Evolutionary conservation across 139 green algal species (phyloP), one percentile per base, ranked within the genome.

Genomic region (Chlamydomonas eustigma): DNA sequence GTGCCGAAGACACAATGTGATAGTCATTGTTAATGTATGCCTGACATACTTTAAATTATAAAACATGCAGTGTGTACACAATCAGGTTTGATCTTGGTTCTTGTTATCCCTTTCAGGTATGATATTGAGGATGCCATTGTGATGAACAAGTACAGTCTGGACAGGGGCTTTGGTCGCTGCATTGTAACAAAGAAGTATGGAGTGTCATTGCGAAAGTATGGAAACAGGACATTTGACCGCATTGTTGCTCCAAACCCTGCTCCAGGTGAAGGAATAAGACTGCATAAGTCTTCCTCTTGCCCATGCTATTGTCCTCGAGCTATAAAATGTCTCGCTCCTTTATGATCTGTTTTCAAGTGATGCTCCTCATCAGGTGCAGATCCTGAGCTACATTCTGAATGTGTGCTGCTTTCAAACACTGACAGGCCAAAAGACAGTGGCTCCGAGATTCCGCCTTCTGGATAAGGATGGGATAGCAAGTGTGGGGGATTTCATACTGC

Each of bases 91-190:
- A n/a, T n/a, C n/a, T n/a, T n/a, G n/a, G n/a, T n/a, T n/a, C n/a
- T n/a, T n/a, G n/a, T 22, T 58, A 12, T 22, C 12, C 44, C 34
- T 6, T 30, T 34, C 65, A 85, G 90, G 6, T 96, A 96, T 74
- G 93, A 97, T 44, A 97, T 97, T 78, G 93, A 97, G 86, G 96
- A 99, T 79, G 95, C 96, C 66, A 98, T 98, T 58, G 92, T 99
- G 50, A 98, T 99, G 95, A 99, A 99, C 90, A 92, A 94, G 39
- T 85, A 91, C 51, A 93, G 81, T 12, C 78, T 99, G 70, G 96
- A 99, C 83, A 89, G 96, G 31, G 96, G 95, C 35, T 99, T 99
- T 80, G 95, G 95, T 18, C 91, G 95, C 68, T 98, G 95, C 90
- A 94, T 97, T 39, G 94, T 99, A 51, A 74, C 97, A 35, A 91